Percentiles rank a stretch among this genome's conserved stretches.
Conservation (phyloP, 768 basidiomycete genomes). For the Pleurotus pulmonarius region DNA sequence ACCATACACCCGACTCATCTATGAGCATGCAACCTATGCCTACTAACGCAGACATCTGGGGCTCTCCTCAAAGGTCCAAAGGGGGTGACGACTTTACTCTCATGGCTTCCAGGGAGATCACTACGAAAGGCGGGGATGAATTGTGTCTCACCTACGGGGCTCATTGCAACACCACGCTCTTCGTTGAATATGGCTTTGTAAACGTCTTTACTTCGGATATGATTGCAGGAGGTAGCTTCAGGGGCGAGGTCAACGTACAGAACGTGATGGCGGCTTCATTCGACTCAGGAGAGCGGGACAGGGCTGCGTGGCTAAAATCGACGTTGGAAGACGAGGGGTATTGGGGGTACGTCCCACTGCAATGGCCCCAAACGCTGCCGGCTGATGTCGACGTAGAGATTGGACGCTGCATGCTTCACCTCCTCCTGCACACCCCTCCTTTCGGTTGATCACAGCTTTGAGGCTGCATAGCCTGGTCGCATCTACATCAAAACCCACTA, state of each 20-base stretch:
- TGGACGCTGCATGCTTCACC: conserved; percentile 73
- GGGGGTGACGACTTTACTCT: conserved; percentile 48
- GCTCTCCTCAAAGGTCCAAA: conserved; percentile 27
- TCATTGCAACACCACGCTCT: conserved; percentile 74
- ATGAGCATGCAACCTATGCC: conserved; percentile 41
- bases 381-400: conserved; percentile 43
- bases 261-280: conserved; percentile 50
- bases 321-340: conserved; percentile 64
- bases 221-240: conserved; percentile 20
- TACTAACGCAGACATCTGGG: conserved; percentile 31
- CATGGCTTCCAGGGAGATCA: conserved; percentile 38
- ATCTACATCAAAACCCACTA: conserved; percentile 15
- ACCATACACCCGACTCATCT: conserved; percentile 48
- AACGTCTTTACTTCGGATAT: conserved; percentile 28
- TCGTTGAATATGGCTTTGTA: conserved; percentile 91
- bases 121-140: conserved; percentile 54
- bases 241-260: conserved; percentile 64
- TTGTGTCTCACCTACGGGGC: conserved; percentile 75
- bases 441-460: conserved; percentile 69
- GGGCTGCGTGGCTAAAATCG: conserved; percentile 43
- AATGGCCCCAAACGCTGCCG: not conserved
- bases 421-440: conserved; percentile 70
- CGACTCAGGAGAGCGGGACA: conserved; percentile 28
- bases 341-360: conserved; percentile 66
- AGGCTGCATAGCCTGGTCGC: conserved; percentile 55